Conservation (phyloP, 805 yeast species). For the Kluyveromyces lactis region DNA sequence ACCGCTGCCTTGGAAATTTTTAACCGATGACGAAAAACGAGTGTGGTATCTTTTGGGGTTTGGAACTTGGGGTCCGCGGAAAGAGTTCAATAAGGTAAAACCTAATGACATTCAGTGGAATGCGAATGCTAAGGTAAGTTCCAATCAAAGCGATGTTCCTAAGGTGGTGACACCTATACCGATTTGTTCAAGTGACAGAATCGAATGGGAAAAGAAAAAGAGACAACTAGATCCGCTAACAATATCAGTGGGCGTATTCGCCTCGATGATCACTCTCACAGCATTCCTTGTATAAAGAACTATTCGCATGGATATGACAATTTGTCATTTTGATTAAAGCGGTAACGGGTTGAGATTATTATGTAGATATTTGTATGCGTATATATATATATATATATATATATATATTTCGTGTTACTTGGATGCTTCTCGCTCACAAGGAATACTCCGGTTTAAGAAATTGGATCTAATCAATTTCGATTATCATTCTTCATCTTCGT, state of each 20-base stretch:
- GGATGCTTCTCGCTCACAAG: too few relatives aligned
- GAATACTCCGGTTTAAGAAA: too few relatives aligned
- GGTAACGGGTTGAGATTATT: constrained; percentile 1
- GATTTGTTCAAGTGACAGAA: constrained; percentile 1
- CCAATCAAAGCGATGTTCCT: background rate
- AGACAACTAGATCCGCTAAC: constrained; percentile 1
- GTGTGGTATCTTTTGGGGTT: constrained; percentile 3
- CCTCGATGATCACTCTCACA: background rate
- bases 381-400: constrained; percentile 4
- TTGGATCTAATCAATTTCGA: background rate
- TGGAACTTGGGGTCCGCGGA: constrained; percentile 4
- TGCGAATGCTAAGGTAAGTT: background rate
- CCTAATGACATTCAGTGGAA: constrained; percentile 4
- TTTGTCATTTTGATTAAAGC: constrained; percentile 1
- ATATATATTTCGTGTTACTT: background rate
- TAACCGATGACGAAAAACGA: constrained; percentile 1
- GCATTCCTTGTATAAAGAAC: background rate
- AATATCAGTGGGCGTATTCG: constrained; percentile 1
- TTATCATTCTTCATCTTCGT: constrained; percentile 24
- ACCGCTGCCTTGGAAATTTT: background rate
- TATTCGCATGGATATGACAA: too few relatives aligned
- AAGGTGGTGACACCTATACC: background rate
- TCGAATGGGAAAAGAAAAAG: constrained; percentile 2
- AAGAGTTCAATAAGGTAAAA: background rate
- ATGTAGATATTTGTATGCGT: constrained; percentile 1